Base-by-base conservation (phyloP, 169 alveolate species). In the Plasmodium coatneyi region DNA sequence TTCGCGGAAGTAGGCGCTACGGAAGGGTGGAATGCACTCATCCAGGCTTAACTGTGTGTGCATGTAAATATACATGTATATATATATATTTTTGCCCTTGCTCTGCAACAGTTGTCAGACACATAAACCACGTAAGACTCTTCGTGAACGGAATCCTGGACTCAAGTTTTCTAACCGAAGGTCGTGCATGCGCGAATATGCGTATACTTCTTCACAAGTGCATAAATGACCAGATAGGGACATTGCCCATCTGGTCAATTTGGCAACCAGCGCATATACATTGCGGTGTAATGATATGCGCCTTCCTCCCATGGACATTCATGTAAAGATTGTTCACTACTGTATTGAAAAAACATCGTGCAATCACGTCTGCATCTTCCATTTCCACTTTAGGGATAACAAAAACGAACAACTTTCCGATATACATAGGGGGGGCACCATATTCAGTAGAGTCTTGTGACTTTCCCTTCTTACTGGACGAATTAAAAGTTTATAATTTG, bases 401-500 rank as follows among this genome's bases (percentile, higher is more conserved):
- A n/a, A 95, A 92, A 87, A 96, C 96, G 46, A 96, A 97, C 78
- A 96, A 96, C 49, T 96, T 97, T 16, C 98, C 98, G 28, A 95
- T 97, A 30, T 97, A 93, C 95, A 92, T 97, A 49, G 98, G 98
- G 0, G 95, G 97, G 5, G 95, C 98, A 28, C 98, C 98, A 7
- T 97, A 95, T 89, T 80, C 96, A 25, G 92, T 82, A 76, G 94
- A 96, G 46, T 82, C 80, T 16, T 97, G 98, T 76, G 98, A 97
- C 81, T 81, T 97, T 80, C 98, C 98, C 2, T 83, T 97, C 84
- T 96, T 97, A 34, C 56, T 97, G 1, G 98, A 97, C 70, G 98
- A 97, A 83, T 95, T 97, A 76, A 94, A 96, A 49, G 82, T 96
- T 82, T 97, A 95, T 71, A 74, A 96, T n/a, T 78, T 93, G 94